Conservation (phyloP, 1,139 yeast genomes). For the Saccharomycopsis crataegensis region DNA sequence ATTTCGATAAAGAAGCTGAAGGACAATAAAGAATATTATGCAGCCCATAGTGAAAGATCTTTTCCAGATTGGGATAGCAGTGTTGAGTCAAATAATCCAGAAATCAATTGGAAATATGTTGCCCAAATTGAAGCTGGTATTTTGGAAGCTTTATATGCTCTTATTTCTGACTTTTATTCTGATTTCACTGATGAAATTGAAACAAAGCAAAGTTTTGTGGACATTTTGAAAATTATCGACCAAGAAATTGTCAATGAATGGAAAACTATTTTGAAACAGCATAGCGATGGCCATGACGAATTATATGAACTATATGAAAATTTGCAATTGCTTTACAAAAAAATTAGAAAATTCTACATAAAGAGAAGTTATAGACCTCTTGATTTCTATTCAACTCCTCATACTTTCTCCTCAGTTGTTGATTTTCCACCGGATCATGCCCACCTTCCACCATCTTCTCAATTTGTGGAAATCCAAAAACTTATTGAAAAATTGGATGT, state of each 20-base stretch:
- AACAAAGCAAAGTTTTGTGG: constrained; percentile 56
- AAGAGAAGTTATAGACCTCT: constrained; percentile 75
- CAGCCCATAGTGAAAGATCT: constrained; percentile 8
- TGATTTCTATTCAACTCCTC: constrained; percentile 26
- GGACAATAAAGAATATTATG: constrained; percentile 19
- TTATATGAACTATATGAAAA: constrained; percentile 34
- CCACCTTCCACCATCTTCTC: constrained; percentile 22
- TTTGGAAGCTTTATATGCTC: constrained; percentile 64
- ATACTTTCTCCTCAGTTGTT: constrained; percentile 16
- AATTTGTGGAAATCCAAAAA: constrained; percentile 37
- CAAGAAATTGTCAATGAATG: constrained; percentile 62
- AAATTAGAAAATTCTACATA: constrained; percentile 64
- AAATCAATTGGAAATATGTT: constrained; percentile 48
- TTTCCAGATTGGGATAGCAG: constrained; percentile 42
- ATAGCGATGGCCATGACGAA: constrained; percentile 27
- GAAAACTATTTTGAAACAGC: constrained; percentile 36
- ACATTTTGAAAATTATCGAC: constrained; percentile 61
- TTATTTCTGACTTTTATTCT: constrained; percentile 66
- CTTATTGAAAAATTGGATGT: constrained; percentile 61
- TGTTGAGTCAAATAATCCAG: constrained; percentile 26
- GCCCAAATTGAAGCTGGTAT: constrained; percentile 76
- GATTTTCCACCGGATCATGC: constrained; percentile 23
- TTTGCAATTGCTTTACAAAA: constrained; percentile 55
- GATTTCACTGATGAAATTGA: constrained; percentile 67
- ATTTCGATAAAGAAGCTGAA: constrained; percentile 34